A percentile compares a stretch with the other conserved stretches of the same genome.
These are phyloP conservation scores for Eimeria sp. DNA, from an alignment of 169 alveolate genomes.

Conservation along the genomic window DNA sequence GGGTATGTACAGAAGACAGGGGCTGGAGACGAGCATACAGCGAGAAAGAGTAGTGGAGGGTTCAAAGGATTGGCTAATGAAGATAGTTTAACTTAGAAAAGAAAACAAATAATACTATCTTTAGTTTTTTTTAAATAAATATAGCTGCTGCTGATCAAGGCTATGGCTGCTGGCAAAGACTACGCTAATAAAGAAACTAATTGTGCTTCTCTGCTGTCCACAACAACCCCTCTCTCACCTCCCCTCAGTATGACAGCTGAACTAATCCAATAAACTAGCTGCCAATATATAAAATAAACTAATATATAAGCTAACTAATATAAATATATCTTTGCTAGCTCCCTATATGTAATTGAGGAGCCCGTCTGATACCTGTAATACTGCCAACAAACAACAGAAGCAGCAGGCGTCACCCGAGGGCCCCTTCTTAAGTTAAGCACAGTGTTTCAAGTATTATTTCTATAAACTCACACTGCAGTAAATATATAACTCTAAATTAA, in stretches of 20 bases:
- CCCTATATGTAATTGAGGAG: not conserved
- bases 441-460: not conserved
- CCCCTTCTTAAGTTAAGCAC: not conserved
- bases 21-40: constrained; percentile 33
- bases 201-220: no score
- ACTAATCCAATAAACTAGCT: no score
- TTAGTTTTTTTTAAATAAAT: not conserved
- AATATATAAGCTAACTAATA: no score
- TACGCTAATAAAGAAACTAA: no score
- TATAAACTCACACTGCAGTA: not conserved
- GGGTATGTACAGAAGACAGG: constrained; percentile 47
- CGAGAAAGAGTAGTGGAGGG: constrained; percentile 36
- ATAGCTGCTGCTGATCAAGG: not conserved
- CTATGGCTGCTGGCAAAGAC: not conserved
- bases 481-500: not conserved
- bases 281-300: no score
- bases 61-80: constrained; percentile 56
- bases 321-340: no score
- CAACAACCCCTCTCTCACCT: not conserved
- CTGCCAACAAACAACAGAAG: not conserved
- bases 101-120: not conserved
- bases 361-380: not conserved
- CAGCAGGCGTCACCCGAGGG: not conserved
- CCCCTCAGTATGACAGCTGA: no score
- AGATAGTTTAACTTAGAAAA: not conserved